Evolutionary conservation across 2,329 filamentous ascomycete genomes (phyloP).

Genomic region (Mollisiaceae sp.): DNA sequence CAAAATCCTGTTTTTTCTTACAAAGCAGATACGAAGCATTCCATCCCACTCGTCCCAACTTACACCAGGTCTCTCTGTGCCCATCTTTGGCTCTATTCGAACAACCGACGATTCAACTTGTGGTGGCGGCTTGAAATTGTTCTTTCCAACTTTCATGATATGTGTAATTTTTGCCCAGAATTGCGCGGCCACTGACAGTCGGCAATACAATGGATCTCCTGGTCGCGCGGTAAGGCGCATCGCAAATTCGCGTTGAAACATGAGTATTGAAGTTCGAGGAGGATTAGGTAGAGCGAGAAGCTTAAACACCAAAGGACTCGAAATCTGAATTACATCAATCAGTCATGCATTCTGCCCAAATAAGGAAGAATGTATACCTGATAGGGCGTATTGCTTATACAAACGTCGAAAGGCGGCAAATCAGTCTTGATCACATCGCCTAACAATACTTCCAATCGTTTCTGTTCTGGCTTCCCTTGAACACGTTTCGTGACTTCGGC

Average conservation of each 20-base stretch:
- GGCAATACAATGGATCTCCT: slow-evolving; percentile 85
- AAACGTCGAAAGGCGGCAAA: slow-evolving; percentile 76
- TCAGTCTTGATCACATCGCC: slow-evolving; percentile 92
- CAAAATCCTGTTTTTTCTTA: slow-evolving; percentile 89
- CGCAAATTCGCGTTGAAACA: slow-evolving; percentile 96
- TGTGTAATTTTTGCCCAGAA: slow-evolving; percentile 80
- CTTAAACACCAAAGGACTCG: slow-evolving; percentile 85
- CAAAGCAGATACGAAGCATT: slow-evolving; percentile 80
- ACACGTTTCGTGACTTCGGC: slow-evolving; percentile 94
- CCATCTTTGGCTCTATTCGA: slow-evolving; percentile 84
- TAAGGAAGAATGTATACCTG: slow-evolving; percentile 51
- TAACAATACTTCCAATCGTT: slow-evolving; percentile 83
- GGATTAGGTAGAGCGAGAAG: slow-evolving; percentile 82
- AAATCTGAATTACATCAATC: slow-evolving; percentile 63
- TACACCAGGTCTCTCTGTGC: slow-evolving; percentile 77
- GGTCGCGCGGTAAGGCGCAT: slow-evolving; percentile 87
- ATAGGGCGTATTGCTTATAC: slow-evolving; percentile 73
- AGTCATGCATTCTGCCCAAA: slow-evolving; percentile 28
- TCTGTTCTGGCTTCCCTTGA: slow-evolving; percentile 83
- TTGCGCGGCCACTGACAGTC: slow-evolving; percentile 91
- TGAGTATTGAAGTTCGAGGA: slow-evolving; percentile 84
- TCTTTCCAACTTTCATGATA: slow-evolving; percentile 92
- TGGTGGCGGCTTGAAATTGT: slow-evolving; percentile 95
- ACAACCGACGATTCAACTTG: slow-evolving; percentile 92
- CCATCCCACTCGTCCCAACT: slow-evolving; percentile 97